These are phyloP conservation scores for Chimonanthus salicifolius DNA, from an alignment of 164 flowering plant genomes.

Conservation along the genomic window DNA sequence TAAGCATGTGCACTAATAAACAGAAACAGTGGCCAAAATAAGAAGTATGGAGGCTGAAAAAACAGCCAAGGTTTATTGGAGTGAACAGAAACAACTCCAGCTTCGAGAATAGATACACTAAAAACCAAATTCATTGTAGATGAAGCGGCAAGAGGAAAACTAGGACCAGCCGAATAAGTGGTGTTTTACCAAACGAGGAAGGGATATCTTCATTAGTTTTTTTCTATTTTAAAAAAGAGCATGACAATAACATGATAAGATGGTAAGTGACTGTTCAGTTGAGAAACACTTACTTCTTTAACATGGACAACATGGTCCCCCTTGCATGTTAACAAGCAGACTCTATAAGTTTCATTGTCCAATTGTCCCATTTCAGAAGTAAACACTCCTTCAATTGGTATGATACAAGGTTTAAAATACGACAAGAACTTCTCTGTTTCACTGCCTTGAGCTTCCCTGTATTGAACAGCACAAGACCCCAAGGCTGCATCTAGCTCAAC, in stretches of 20 bases:
- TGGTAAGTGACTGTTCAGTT: background rate
- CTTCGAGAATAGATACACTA: too few relatives aligned
- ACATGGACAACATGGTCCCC: slow-evolving; percentile 65
- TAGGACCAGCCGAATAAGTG: too few relatives aligned
- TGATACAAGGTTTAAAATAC: slow-evolving; percentile 66
- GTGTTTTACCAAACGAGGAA: too few relatives aligned
- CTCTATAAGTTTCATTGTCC: slow-evolving; percentile 28
- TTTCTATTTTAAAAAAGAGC: background rate
- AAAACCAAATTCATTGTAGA: too few relatives aligned
- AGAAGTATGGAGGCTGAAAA: too few relatives aligned
- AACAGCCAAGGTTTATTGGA: too few relatives aligned
- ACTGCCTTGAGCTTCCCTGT: slow-evolving; percentile 57
- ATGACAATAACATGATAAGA: background rate
- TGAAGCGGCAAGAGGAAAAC: too few relatives aligned
- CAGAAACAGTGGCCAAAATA: too few relatives aligned
- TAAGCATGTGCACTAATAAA: too few relatives aligned
- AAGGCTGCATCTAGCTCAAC: slow-evolving; percentile 59
- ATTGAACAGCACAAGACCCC: slow-evolving; percentile 61
- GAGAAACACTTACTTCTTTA: slow-evolving; percentile 44
- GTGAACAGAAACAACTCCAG: too few relatives aligned
- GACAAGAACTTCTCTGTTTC: slow-evolving; percentile 73
- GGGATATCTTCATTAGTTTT: too few relatives aligned
- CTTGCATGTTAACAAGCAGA: slow-evolving; percentile 52
- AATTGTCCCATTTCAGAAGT: slow-evolving; percentile 26
- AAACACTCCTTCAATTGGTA: slow-evolving; percentile 54